Percentiles rank a stretch among this genome's conserved stretches.
Evolutionary conservation across 306 rosid genomes (phyloP).

Genomic region (Mucuna pruriens): DNA sequence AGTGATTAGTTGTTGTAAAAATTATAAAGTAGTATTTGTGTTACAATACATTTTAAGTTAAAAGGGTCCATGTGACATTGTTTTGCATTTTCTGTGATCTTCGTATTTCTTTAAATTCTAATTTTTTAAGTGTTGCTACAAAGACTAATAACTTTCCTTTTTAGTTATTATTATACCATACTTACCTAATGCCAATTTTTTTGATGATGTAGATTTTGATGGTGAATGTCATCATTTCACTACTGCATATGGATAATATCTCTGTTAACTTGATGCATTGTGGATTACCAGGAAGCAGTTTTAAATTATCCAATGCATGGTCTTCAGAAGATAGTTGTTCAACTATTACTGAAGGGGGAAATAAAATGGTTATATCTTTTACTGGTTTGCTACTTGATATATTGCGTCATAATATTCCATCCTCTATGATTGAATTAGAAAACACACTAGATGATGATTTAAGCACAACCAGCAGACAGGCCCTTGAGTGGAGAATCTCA

Average conservation of each 20-base stretch:
- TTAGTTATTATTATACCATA: constrained; percentile 6
- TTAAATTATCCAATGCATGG: constrained; percentile 46
- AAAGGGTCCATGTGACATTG: constrained; percentile 7
- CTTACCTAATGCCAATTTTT: constrained; percentile 26
- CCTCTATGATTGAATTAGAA: constrained; percentile 66
- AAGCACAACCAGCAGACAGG: constrained; percentile 71
- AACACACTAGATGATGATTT: constrained; percentile 55
- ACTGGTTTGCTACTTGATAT: constrained; percentile 71
- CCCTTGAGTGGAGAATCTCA: constrained; percentile 90
- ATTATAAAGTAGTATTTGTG: neutral
- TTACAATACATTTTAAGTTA: neutral
- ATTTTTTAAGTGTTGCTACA: constrained; percentile 15
- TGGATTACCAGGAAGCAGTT: constrained; percentile 55
- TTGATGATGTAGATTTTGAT: constrained; percentile 70
- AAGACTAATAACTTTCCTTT: constrained; percentile 23
- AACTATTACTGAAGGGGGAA: constrained; percentile 66
- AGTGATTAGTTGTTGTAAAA: constrained; percentile 13
- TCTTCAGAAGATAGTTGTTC: constrained; percentile 56
- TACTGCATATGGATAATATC: constrained; percentile 85
- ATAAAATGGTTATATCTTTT: constrained; percentile 85
- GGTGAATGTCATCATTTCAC: constrained; percentile 81
- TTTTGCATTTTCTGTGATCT: constrained; percentile 32
- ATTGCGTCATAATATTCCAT: constrained; percentile 65
- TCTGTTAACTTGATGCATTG: constrained; percentile 69
- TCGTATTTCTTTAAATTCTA: constrained; percentile 1